phyloP scores from a whole-genome alignment of 306 rosid species.

The Vigna trinervia region DNA sequence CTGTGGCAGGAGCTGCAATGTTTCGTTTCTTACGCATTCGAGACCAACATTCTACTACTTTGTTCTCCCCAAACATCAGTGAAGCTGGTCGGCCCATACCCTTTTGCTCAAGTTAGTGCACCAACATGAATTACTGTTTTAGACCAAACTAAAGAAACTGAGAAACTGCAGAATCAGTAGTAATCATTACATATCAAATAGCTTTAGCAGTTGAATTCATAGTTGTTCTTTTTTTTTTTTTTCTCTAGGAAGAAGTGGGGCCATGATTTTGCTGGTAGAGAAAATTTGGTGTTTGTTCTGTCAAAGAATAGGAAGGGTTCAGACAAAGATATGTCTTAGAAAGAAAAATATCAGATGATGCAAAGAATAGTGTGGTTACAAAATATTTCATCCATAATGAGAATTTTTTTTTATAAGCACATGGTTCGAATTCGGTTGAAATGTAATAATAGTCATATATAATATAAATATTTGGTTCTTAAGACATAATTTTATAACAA shows the following conservation, averaged over 20 bases:
- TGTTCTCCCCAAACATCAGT: slow-evolving; percentile 43
- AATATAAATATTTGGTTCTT: too few relatives aligned
- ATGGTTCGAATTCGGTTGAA: too few relatives aligned
- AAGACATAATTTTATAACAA: too few relatives aligned
- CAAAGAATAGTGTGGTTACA: neutral
- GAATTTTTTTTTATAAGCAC: too few relatives aligned
- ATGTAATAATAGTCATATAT: too few relatives aligned
- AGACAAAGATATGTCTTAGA: slow-evolving; percentile 42
- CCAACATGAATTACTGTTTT: slow-evolving; percentile 32
- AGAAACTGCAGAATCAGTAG: slow-evolving; percentile 34
- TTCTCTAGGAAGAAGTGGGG: slow-evolving; percentile 39
- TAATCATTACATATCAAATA: slow-evolving; percentile 33
- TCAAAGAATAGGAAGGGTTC: slow-evolving; percentile 24
- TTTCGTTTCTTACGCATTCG: slow-evolving; percentile 52
- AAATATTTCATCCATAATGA: neutral
- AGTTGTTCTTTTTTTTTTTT: slow-evolving; percentile 15
- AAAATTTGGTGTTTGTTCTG: slow-evolving; percentile 37
- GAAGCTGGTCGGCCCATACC: slow-evolving; percentile 38
- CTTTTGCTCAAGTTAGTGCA: slow-evolving; percentile 48
- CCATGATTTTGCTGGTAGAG: slow-evolving; percentile 43
- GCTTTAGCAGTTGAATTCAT: slow-evolving; percentile 35
- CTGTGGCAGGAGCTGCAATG: slow-evolving; percentile 56
- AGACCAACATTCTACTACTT: slow-evolving; percentile 38
- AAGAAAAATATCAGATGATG: slow-evolving; percentile 29
- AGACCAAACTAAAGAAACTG: slow-evolving; percentile 29